A percentile compares a stretch with the other conserved stretches of the same genome.
Conservation (phyloP, 805 yeast genomes). For the Candida parachauliodes region DNA sequence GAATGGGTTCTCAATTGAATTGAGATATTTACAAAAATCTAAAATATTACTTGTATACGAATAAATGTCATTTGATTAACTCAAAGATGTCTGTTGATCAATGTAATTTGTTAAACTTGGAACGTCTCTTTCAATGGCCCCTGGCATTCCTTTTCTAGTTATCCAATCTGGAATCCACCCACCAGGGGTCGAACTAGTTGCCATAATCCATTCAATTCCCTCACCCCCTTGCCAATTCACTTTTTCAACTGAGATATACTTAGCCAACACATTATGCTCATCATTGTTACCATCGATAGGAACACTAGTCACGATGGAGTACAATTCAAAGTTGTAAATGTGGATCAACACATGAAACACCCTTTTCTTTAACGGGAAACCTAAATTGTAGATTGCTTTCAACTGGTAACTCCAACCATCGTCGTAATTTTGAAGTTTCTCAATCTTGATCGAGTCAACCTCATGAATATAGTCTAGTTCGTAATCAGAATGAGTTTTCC, state of each 20-base stretch:
- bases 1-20: too few species aligned
- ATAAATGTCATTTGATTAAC: too few species aligned
- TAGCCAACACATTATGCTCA: slow-evolving; percentile 23
- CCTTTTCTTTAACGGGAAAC: slow-evolving; percentile 32
- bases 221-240: slow-evolving; percentile 19
- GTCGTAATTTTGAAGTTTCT: slow-evolving; percentile 12
- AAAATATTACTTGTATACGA: too few species aligned
- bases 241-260: slow-evolving; percentile 35
- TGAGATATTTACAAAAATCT: too few species aligned
- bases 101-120: slow-evolving; percentile 30
- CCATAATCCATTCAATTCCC: slow-evolving; percentile 34
- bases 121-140: slow-evolving; percentile 39
- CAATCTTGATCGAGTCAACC: slow-evolving; percentile 18
- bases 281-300: slow-evolving; percentile 20
- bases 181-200: slow-evolving; percentile 36
- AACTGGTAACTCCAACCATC: slow-evolving; percentile 24
- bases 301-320: slow-evolving; percentile 30
- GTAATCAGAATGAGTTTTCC: slow-evolving; percentile 30
- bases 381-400: slow-evolving; percentile 31
- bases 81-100: too few species aligned
- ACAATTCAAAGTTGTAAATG: slow-evolving; percentile 17
- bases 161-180: slow-evolving; percentile 39
- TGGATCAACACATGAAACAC: slow-evolving; percentile 35
- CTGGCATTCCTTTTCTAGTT: slow-evolving; percentile 24
- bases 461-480: slow-evolving; percentile 36